Base-by-base conservation (phyloP, 2,329 filamentous ascomycete species). In the Aspergillus pseudotamarii region DNA sequence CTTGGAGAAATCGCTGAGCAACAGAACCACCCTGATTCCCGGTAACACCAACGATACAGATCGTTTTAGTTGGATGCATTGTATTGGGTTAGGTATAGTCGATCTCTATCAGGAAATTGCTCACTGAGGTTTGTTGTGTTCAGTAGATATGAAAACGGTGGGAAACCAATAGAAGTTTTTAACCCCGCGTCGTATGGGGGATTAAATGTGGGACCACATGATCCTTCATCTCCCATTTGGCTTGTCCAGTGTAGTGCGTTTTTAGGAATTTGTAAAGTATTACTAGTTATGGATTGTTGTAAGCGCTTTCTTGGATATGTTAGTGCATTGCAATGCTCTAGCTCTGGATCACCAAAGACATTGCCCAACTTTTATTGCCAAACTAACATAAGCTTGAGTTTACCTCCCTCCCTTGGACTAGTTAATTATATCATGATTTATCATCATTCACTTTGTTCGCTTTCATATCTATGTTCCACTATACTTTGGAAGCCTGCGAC, bases 1-100 rank as follows among this genome's bases (percentile, higher is more conserved):
- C 64, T n/a, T 68, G 51, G 9, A 72, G 66, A 60, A 75, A 75
- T 0, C 64, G 61, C 3, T 55, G 36, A 55, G 67, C 69, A 16
- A 74, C 71, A 19, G 70, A 72, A 53, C 62, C 58, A 26, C 72
- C 72, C 61, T 72, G 68, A 34, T 70, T 69, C 6, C 69, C 69
- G 2, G 69, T 70, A 28, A 65, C 50, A 23, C 69, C 69, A 41
- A 70, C 48, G 14, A 71, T 65, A 46, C 38, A 38, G 46, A 70
- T 65, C 4, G 36, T 60, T 60, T 64, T 68, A 30, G 57, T 46
- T 5, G 50, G 21, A 10, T 56, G 2, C 66, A 68, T 67, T n/a
- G 34, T 59, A 12, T 5, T 10, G 46, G 26, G 26, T 12, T 12
- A 14, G 23, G 5, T 32, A 21, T 50, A 28, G 12, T 50, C 23